Percentiles rank a stretch among this genome's conserved stretches.
Conservation (phyloP, 306 rosid species). For the Nissolia schottii region DNA sequence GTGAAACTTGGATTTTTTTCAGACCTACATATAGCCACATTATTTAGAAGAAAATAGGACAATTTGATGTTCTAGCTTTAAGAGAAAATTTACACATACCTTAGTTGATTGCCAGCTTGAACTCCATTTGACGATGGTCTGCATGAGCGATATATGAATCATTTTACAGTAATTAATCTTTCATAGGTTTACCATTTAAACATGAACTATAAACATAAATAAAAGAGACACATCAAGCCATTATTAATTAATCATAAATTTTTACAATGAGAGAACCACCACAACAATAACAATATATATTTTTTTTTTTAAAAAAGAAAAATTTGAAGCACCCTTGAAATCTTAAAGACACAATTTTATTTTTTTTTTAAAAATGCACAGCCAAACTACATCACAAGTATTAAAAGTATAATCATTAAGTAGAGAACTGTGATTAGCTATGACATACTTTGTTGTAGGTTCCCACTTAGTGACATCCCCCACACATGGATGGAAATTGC, state of each 20-base stretch:
- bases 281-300: background rate
- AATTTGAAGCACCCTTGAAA: background rate
- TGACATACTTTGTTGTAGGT: slow-evolving; percentile 4
- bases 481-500: background rate
- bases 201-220: background rate
- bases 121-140: slow-evolving; percentile 63
- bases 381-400: background rate
- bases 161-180: slow-evolving; percentile 9
- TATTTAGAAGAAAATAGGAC: background rate
- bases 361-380: background rate
- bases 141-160: slow-evolving; percentile 28
- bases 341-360: background rate
- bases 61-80: background rate
- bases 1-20: background rate
- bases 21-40: background rate
- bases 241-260: background rate
- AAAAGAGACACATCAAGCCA: background rate
- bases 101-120: slow-evolving; percentile 74
- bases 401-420: background rate
- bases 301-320: background rate
- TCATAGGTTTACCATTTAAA: slow-evolving; percentile 20
- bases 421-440: background rate
- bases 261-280: background rate
- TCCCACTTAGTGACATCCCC: background rate
- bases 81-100: slow-evolving; percentile 45